These are phyloP conservation scores for Candida patagonica DNA, from an alignment of 805 yeast species.

Conservation along the genomic window DNA sequence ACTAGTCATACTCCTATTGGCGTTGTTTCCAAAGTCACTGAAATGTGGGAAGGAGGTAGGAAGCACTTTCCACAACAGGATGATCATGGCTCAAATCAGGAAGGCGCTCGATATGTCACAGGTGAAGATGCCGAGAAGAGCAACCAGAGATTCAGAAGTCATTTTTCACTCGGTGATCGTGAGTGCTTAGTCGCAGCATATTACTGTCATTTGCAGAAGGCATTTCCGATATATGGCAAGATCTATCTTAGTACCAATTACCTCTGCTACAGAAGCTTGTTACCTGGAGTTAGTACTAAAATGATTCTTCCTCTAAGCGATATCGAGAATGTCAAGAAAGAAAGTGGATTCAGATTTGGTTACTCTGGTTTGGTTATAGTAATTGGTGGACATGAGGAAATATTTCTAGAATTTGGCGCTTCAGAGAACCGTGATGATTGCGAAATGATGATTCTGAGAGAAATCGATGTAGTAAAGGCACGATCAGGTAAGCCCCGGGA, in stretches of 20 bases:
- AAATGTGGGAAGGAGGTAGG: conserved; percentile 53
- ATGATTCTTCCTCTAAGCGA: conserved; percentile 77
- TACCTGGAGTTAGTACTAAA: conserved; percentile 68
- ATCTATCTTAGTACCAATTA: conserved; percentile 58
- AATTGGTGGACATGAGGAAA: conserved; percentile 65
- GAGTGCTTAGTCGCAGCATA: conserved; percentile 58
- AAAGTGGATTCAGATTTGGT: conserved; percentile 56
- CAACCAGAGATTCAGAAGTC: conserved; percentile 49
- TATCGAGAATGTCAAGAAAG: conserved; percentile 58
- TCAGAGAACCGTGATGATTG: conserved; percentile 55
- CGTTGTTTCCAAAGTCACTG: conserved; percentile 28
- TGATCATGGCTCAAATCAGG: conserved; percentile 19
- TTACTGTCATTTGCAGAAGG: conserved; percentile 56
- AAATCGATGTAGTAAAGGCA: conserved; percentile 32
- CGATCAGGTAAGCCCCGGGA: neutral
- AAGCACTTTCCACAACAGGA: conserved; percentile 42
- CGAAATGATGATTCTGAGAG: conserved; percentile 39
- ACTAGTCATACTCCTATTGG: conserved; percentile 17
- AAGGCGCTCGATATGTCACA: conserved; percentile 42
- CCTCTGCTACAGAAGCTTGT: conserved; percentile 70
- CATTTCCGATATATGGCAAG: conserved; percentile 77
- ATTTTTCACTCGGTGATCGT: conserved; percentile 51
- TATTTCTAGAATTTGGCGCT: conserved; percentile 56
- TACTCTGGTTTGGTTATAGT: conserved; percentile 64
- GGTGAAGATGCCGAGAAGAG: conserved; percentile 37